phyloP scores from a whole-genome alignment of 805 yeast genomes.

The Torulaspora indica region DNA sequence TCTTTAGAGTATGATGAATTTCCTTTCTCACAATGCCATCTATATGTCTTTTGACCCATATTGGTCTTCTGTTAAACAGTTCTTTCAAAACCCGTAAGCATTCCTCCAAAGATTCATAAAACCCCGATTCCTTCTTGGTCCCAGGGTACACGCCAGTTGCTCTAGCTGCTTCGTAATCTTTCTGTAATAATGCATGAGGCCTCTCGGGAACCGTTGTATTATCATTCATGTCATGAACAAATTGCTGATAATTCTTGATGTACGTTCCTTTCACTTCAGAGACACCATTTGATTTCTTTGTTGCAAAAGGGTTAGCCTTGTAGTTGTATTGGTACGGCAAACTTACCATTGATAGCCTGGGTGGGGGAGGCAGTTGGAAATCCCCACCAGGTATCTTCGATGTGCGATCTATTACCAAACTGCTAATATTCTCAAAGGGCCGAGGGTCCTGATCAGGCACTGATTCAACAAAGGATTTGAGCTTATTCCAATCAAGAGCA shows the following conservation, averaged over 20 bases:
- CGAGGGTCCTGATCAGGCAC: conserved; percentile 38
- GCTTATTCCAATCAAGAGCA: conserved; percentile 31
- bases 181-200: conserved; percentile 48
- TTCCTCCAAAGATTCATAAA: conserved; percentile 28
- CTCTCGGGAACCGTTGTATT: conserved; percentile 43
- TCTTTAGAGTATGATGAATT: conserved; percentile 47
- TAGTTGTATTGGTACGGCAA: conserved; percentile 77
- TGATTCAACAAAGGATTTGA: conserved; percentile 32
- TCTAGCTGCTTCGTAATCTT: conserved; percentile 41
- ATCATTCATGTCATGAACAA: conserved; percentile 44
- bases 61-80: conserved; percentile 67
- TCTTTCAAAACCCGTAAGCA: conserved; percentile 32
- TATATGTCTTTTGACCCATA: conserved; percentile 80
- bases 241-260: conserved; percentile 41
- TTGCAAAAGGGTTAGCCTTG: conserved; percentile 61
- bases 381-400: conserved; percentile 24
- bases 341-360: conserved; percentile 68
- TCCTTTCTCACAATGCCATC: conserved; percentile 47
- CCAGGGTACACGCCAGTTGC: conserved; percentile 34
- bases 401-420: conserved; percentile 24
- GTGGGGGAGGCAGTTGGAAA: conserved; percentile 69
- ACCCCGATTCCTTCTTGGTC: conserved; percentile 34
- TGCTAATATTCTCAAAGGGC: conserved; percentile 38
- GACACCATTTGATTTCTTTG: conserved; percentile 52
- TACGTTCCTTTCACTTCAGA: conserved; percentile 43